phyloP scores from a whole-genome alignment of 208 protist genomes.

The Trypanosoma theileri region DNA sequence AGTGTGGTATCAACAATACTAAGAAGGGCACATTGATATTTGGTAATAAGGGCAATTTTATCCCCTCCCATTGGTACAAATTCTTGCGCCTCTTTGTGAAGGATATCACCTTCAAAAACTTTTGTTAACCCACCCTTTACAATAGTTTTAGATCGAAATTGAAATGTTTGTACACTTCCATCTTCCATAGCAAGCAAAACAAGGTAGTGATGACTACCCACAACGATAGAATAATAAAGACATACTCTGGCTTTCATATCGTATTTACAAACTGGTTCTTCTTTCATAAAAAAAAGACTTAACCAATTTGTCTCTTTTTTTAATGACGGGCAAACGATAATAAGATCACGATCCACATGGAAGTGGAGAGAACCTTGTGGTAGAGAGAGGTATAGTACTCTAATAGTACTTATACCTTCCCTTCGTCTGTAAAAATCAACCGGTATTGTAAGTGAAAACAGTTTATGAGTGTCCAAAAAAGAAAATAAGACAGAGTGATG shows the following conservation, averaged over 20 bases:
- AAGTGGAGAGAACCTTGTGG: constrained; percentile 16
- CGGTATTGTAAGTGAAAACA: constrained; percentile 6
- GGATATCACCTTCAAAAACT: constrained; percentile 4
- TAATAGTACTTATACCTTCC: background rate
- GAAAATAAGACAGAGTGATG: constrained; percentile 6
- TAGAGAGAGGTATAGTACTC: background rate
- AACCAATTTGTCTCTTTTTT: constrained; percentile 4
- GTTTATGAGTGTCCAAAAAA: background rate
- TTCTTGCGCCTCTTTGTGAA: background rate
- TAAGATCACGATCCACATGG: constrained; percentile 2
- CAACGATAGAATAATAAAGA: constrained; percentile 9
- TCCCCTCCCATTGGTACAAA: constrained; percentile 1
- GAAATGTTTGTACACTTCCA: constrained; percentile 15
- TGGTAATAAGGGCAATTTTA: constrained; percentile 12
- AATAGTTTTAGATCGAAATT: constrained; percentile 4
- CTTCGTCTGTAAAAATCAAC: constrained; percentile 2
- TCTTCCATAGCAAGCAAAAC: constrained; percentile 16
- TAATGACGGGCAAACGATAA: constrained; percentile 4
- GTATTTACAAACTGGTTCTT: background rate
- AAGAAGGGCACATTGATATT: constrained; percentile 17
- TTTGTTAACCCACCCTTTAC: background rate
- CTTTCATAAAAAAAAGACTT: constrained; percentile 1
- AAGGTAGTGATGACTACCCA: constrained; percentile 2
- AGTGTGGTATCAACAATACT: constrained; percentile 1
- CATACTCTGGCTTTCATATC: constrained; percentile 6